Base-by-base conservation (phyloP, 2,329 filamentous ascomycete species). In the Xylaria sp. region DNA sequence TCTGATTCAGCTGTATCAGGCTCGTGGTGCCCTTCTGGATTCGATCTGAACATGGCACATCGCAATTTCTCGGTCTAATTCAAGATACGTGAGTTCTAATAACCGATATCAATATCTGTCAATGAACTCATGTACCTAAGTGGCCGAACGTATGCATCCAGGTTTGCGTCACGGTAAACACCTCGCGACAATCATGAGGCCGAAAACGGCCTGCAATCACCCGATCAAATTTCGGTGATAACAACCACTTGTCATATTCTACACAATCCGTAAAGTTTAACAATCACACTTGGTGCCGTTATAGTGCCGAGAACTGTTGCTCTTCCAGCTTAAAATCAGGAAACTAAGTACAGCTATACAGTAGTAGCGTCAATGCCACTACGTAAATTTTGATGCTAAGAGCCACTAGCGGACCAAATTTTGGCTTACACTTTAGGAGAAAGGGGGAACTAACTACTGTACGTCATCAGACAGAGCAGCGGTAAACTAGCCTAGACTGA, bases 1-100 rank as follows among this genome's bases (percentile, higher is more conserved):
- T 13, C 30, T 10, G 20, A 39, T 34, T 48, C 13, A 20, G 50
- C 58, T 60, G n/a, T 20, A 10, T 25, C 32, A 36, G 53, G 32
- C 53, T 53, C 20, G 28, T 23, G 55, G 3, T 48, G 32, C 23
- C 43, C 32, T 28, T 34, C 32, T 46, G 15, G 30, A 52, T 58
- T 28, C 28, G 46, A 46, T 28, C 9, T 25, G 7, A 28, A 46
- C 28, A 28, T 18, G n/a, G 25, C 28, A 64, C 53, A 65, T 60
- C 63, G 9, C 39, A 65, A 65, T 65, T 30, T 60, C 48, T 39
- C 48, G 39, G 30, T n/a, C 28, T 25, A 65, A 39, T 39, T 60
- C 36, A 25, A 59, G 4, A 43, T n/a, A 7, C 4, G 18, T 28
- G 39, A 8, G 2, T 28, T 4, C 18, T n/a, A 20, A 32, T 30